These are phyloP conservation scores for Wickerhamomyces xylosicus DNA, from an alignment of 805 yeast genomes.

Conservation along the genomic window DNA sequence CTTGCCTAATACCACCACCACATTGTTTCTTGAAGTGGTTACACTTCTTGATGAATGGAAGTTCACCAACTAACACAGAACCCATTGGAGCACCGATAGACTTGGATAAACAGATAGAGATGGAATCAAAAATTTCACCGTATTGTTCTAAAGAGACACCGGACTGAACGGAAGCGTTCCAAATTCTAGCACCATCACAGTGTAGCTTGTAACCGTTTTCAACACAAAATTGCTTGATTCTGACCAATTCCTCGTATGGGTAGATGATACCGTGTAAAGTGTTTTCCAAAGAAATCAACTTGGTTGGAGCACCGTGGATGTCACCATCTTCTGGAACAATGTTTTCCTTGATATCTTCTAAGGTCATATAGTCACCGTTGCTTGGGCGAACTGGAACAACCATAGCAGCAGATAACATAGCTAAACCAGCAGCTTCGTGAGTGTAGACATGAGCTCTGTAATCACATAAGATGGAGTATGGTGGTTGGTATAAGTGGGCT, in stretches of 20 bases:
- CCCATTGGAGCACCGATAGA: conserved; percentile 93
- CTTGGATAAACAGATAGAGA: conserved; percentile 81
- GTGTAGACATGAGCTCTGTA: conserved; percentile 72
- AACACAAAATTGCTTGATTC: conserved; percentile 63
- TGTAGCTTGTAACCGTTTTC: conserved; percentile 55
- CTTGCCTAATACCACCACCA: conserved; percentile 91
- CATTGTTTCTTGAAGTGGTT: conserved; percentile 83
- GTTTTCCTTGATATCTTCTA: conserved; percentile 59
- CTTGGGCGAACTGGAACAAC: conserved; percentile 74
- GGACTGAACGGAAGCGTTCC: conserved; percentile 77
- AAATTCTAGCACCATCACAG: conserved; percentile 89
- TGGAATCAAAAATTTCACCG: conserved; percentile 75
- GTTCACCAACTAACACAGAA: conserved; percentile 67
- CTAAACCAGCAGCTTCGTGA: conserved; percentile 85
- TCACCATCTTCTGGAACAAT: conserved; percentile 66
- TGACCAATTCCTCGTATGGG: conserved; percentile 73
- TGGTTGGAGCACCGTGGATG: conserved; percentile 81
- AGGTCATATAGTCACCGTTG: conserved; percentile 64
- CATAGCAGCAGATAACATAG: conserved; percentile 86
- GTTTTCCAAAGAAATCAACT: conserved; percentile 73
- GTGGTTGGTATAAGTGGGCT: conserved; percentile 70
- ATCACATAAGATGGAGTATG: conserved; percentile 76
- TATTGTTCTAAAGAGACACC: conserved; percentile 46
- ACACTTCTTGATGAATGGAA: conserved; percentile 51
- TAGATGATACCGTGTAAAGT: conserved; percentile 73